These are phyloP conservation scores for Plasmodium vinckei DNA, from an alignment of 169 alveolate genomes.

Conservation along the genomic window DNA sequence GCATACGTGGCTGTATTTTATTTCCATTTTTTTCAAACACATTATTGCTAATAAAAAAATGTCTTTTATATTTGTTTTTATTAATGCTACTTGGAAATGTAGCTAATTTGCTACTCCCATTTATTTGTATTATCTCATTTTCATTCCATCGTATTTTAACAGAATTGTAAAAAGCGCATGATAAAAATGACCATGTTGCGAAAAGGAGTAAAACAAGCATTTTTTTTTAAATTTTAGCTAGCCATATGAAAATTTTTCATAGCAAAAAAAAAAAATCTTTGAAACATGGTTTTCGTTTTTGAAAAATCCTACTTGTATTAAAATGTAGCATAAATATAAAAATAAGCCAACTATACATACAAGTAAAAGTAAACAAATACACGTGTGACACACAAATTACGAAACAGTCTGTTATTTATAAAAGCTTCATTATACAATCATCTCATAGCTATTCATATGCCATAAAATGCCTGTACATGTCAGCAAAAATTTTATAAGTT, in stretches of 20 bases:
- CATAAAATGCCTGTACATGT: no score
- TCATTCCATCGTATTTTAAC: conserved; percentile 24
- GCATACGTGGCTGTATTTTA: background rate
- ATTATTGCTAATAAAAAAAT: conserved; percentile 20
- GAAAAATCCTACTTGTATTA: no score
- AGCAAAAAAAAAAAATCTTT: background rate
- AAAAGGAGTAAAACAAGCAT: conserved; percentile 24
- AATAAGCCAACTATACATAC: no score
- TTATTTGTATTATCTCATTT: conserved; percentile 6
- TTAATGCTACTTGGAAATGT: background rate
- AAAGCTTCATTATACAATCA: no score
- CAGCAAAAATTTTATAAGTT: no score
- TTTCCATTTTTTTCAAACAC: conserved; percentile 9
- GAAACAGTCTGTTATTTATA: no score
- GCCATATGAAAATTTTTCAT: conserved; percentile 9
- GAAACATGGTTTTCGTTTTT: background rate
- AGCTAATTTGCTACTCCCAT: background rate
- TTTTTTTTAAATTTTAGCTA: conserved; percentile 11
- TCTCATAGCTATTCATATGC: no score
- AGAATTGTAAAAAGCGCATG: conserved; percentile 37
- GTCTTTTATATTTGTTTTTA: background rate
- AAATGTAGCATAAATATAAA: no score
- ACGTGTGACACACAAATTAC: no score
- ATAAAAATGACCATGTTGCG: conserved; percentile 30
- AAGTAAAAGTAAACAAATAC: no score